Evolutionary conservation across 306 rosid species (phyloP), one percentile per base, ranked within the genome.

Genomic region (Dalbergia cultrata): DNA sequence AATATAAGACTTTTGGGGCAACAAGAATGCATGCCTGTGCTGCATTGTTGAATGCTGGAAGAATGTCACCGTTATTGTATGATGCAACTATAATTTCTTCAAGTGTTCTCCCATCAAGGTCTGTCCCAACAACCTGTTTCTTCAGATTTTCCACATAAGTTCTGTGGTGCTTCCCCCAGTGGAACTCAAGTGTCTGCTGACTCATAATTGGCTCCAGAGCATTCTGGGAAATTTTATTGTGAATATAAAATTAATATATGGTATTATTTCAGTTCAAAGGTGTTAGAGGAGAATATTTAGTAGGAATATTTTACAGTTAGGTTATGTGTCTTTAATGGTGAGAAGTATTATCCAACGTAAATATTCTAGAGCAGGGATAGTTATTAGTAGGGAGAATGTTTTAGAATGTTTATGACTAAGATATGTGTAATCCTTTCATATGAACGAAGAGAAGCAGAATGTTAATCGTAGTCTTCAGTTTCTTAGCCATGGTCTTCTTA

Each of bases 121-220:
- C 97, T 11, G 97, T 92, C 82, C 90, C 99, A n/a, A 41, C 95
- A 43, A 90, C 88, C 82, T 91, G 95, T 75, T 83, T 85, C 85
- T 95, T 95, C 50, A 95, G 87, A 84, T 95, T 95, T 47, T 92
- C 95, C 37, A 91, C 94, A 57, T 95, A 95, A 65, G 87, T 82
- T 81, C 90, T 89, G 74, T 95, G 98, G 81, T 95, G 98, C 93
- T 91, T 95, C 62, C 97, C 98, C 98, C 98, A 91, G 66, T 95
- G 97, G 84, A 79, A 91, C 61, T 95, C 95, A 13, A 95, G 78
- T 43, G 98, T 92, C 76, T 85, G 80, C 85, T 86, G 88, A 82
- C 95, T 90, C 97, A 95, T 90, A 67, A 87, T 85, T 11, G 97
- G 98, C 89, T 92, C 98, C 89, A 95, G 78, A 52, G 94, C 97